Conservation (phyloP, 306 rosid genomes). For the Spatholobus suberectus region DNA sequence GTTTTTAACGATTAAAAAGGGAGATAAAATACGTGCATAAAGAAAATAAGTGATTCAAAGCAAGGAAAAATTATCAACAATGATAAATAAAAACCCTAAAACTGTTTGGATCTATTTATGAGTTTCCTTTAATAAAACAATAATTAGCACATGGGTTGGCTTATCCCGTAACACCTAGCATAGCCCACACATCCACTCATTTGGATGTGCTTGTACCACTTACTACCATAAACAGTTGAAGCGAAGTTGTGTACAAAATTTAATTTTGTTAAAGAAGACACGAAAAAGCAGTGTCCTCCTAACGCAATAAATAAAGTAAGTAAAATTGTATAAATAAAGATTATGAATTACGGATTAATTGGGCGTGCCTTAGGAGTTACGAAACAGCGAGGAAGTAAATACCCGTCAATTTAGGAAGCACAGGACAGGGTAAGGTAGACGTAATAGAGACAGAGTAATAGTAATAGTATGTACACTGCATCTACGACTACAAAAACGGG, state of each 20-base stretch:
- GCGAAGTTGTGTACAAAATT: neutral
- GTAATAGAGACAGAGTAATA: no score
- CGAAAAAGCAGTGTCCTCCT: neutral
- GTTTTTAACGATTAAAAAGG: no score
- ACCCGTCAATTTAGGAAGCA: conserved; percentile 5
- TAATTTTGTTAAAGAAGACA: neutral
- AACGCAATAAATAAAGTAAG: conserved; percentile 31
- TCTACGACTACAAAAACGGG: neutral
- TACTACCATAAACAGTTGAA: neutral
- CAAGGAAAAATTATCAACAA: no score
- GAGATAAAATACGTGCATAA: no score
- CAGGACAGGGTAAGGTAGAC: no score
- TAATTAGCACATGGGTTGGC: conserved; percentile 14
- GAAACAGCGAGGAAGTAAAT: conserved; percentile 1
- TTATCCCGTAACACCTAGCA: conserved; percentile 11
- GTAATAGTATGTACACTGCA: neutral
- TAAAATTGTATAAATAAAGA: neutral
- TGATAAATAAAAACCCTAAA: no score
- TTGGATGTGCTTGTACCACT: neutral
- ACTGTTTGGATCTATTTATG: neutral
- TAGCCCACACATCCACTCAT: neutral
- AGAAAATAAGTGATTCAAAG: no score
- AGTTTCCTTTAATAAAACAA: neutral
- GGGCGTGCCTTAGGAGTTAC: conserved; percentile 38
- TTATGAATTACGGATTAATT: conserved; percentile 25